These are phyloP conservation scores for Mollisia scopiformis DNA, from an alignment of 2,329 filamentous ascomycete species.

Conservation along the genomic window DNA sequence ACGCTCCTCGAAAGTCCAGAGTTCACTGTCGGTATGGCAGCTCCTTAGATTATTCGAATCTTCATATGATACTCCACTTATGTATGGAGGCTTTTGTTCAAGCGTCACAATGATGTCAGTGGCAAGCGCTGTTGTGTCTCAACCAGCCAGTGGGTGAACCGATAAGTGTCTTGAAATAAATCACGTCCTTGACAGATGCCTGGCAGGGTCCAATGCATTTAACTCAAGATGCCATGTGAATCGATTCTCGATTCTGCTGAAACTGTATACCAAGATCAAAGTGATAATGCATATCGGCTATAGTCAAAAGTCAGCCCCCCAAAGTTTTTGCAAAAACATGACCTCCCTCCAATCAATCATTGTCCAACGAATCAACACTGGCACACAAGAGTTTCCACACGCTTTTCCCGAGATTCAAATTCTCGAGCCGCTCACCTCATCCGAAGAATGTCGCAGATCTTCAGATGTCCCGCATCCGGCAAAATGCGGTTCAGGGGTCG, in stretches of 20 bases:
- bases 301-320: background rate
- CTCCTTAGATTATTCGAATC: background rate
- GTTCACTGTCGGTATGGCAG: background rate
- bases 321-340: background rate
- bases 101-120: background rate
- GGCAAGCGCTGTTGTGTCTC: background rate
- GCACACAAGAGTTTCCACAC: background rate
- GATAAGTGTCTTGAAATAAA: background rate
- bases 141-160: background rate
- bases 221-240: background rate
- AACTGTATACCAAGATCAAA: background rate
- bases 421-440: slow-evolving; percentile 10
- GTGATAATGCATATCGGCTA: background rate
- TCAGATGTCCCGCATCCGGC: slow-evolving; percentile 3
- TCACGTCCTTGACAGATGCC: background rate
- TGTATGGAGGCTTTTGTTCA: background rate
- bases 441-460: background rate
- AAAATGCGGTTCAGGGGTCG: slow-evolving; percentile 11
- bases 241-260: background rate
- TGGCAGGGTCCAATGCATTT: background rate
- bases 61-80: background rate
- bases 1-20: background rate
- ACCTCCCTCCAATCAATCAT: background rate
- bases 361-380: background rate
- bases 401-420: background rate